Evolutionary conservation across 805 yeast genomes (phyloP), one percentile per base, ranked within the genome.

Genomic region (Ogataea trehaloabstinens): DNA sequence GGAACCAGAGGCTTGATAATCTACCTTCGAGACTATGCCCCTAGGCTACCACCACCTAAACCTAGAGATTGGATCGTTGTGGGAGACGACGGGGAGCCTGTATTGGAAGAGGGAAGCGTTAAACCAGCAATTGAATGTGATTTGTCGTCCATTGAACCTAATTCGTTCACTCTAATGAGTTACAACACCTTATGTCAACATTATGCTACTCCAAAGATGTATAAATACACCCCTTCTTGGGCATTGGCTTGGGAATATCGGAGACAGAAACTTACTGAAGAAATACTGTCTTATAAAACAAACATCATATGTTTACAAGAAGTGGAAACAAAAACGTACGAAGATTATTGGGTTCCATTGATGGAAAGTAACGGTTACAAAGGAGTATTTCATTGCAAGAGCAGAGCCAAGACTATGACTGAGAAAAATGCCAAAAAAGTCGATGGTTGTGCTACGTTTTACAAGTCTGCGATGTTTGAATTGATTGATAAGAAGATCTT

Each of bases 391-490:
- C 86, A 82, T 64, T 85, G 84, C 38, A 93, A 93, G 64, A 85
- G 95, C 19, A 76, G 99, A 58, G 90, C 96, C 1, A 85, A 86
- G 64, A 89, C 97, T 8, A 86, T 88, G 95, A 66, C 72, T 45
- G 83, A 80, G 44, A 69, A 67, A 42, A 95, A 87, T 50, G 81
- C 95, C 19, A 83, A 82, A 61, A 85, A 85, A 55, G 99, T 93
- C 33, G 99, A 93, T 62, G 99, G 99, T 10, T 93, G 99, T 73
- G 97, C 97, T n/a, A 80, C 90, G 1, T 91, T 91, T 59, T 93
- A 74, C 69, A 83, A 78, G 53, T 68, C 76, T 24, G 64, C 71
- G 34, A 80, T 83, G 56, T 88, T 91, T 63, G 74, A 76, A 41
- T 68, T 90, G 45, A 52, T 83, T 28, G 90, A 79, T 51, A 81